These are phyloP conservation scores for Globisporangium acanthophoron DNA, from an alignment of 352 stramenopile species.

Conservation along the genomic window DNA sequence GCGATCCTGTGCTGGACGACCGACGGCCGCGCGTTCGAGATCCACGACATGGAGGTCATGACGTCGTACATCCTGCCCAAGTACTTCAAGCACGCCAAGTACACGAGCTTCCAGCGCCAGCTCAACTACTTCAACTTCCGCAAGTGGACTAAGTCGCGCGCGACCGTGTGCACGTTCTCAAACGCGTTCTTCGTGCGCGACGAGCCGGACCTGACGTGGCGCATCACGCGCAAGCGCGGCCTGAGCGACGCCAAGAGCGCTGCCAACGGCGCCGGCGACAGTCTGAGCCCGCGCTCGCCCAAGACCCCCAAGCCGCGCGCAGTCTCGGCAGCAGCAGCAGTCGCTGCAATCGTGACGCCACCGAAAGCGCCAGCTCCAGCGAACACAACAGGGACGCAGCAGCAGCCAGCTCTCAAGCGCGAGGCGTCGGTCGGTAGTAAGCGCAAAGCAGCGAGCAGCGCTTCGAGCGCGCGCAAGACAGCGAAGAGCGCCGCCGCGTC, in stretches of 20 bases:
- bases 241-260: slow-evolving; percentile 15
- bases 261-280: neutral
- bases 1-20: slow-evolving; percentile 47
- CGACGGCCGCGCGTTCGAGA: slow-evolving; percentile 58
- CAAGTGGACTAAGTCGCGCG: slow-evolving; percentile 76
- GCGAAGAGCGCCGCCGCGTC: neutral
- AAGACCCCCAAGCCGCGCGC: slow-evolving; percentile 6
- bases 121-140: slow-evolving; percentile 92
- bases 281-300: slow-evolving; percentile 10
- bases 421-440: slow-evolving; percentile 5
- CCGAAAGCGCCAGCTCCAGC: neutral
- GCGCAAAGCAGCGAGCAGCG: slow-evolving; percentile 5
- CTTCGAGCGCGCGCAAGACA: neutral
- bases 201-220: slow-evolving; percentile 49
- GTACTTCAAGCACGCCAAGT: slow-evolving; percentile 83
- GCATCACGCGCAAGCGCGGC: slow-evolving; percentile 56
- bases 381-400: neutral
- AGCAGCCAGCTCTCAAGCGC: slow-evolving; percentile 1
- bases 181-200: slow-evolving; percentile 65
- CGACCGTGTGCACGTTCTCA: slow-evolving; percentile 70
- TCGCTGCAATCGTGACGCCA: neutral
- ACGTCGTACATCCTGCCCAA: slow-evolving; percentile 76
- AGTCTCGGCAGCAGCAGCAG: neutral
- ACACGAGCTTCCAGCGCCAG: slow-evolving; percentile 85
- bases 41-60: slow-evolving; percentile 66